A percentile compares a stretch with the other conserved stretches of the same genome.
Evolutionary conservation across 2,329 filamentous ascomycete species (phyloP).

Genomic region (Triangularia verruculosa): DNA sequence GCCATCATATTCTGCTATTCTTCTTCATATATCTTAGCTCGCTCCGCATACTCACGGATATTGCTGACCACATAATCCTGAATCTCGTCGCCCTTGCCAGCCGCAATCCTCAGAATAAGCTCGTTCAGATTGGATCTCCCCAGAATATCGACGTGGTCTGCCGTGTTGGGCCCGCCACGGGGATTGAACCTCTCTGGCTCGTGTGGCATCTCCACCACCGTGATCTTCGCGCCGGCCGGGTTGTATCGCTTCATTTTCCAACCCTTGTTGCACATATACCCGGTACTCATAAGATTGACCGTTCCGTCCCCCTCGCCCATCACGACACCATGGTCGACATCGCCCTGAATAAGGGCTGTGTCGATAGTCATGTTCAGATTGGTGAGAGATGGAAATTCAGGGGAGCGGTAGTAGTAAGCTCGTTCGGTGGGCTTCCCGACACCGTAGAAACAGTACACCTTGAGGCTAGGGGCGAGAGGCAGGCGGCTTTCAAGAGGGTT

Average conservation of each 20-base stretch:
- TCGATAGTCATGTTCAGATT: conserved; percentile 74
- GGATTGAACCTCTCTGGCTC: conserved; percentile 92
- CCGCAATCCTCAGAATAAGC: conserved; percentile 79
- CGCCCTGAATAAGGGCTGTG: conserved; percentile 56
- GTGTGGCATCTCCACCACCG: conserved; percentile 92
- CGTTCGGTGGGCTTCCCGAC: conserved; percentile 92
- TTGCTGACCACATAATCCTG: conserved; percentile 74
- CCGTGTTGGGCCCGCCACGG: conserved; percentile 65
- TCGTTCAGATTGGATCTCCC: conserved; percentile 88
- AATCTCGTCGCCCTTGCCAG: conserved; percentile 78
- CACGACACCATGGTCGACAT: conserved; percentile 82
- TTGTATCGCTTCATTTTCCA: conserved; percentile 96
- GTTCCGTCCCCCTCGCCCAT: conserved; percentile 96
- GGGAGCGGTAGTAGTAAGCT: conserved; percentile 79
- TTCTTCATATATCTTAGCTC: conserved; percentile 78
- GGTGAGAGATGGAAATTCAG: conserved; percentile 62
- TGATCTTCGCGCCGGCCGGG: conserved; percentile 76
- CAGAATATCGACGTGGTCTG: conserved; percentile 95
- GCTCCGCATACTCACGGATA: conserved; percentile 78
- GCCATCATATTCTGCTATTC: conserved; percentile 37
- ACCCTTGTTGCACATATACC: conserved; percentile 95
- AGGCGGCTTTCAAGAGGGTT: conserved; percentile 89
- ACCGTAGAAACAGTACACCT: conserved; percentile 97
- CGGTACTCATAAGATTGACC: conserved; percentile 84
- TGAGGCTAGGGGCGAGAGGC: conserved; percentile 81